Evolutionary conservation across 495 filamentous ascomycete genomes (phyloP).

Genomic region (Entonaema liquescens): DNA sequence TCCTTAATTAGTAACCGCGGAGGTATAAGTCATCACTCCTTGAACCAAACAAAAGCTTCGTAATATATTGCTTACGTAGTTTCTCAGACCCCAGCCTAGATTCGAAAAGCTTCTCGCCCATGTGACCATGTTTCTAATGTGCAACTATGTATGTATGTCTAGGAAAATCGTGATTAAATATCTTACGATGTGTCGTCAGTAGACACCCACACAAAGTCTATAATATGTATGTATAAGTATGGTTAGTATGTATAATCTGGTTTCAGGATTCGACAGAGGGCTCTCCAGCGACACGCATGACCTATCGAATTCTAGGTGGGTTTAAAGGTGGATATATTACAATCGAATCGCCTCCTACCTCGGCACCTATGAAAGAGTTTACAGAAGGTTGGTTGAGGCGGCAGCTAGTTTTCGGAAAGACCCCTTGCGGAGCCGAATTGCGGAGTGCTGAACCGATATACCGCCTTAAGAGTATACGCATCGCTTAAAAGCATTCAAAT

Average conservation of each 20-base stretch:
- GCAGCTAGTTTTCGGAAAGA: conserved; percentile 19
- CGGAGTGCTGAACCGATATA: conserved; percentile 3
- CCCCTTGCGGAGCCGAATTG: conserved; percentile 2
- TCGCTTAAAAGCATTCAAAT: background rate
- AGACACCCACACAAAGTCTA: background rate
- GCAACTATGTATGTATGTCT: background rate
- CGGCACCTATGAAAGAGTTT: background rate
- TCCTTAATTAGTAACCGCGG: conserved; percentile 31
- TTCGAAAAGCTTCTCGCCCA: conserved; percentile 14
- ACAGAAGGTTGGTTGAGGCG: conserved; percentile 3
- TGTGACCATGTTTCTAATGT: conserved; percentile 18
- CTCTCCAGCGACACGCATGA: background rate
- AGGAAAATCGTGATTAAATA: background rate
- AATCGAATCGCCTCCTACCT: background rate
- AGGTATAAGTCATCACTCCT: conserved; percentile 4
- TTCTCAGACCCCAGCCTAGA: background rate
- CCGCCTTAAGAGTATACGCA: background rate
- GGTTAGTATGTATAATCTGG: too few species aligned
- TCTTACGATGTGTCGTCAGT: background rate
- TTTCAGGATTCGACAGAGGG: background rate
- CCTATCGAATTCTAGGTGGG: background rate
- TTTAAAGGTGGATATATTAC: background rate
- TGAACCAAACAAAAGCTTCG: background rate
- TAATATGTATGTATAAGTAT: background rate
- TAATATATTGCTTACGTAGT: conserved; percentile 38